Percentiles rank a stretch among this genome's conserved stretches.
phyloP scores from a whole-genome alignment of 257 asterid species.

The Anisodus acutangulus region DNA sequence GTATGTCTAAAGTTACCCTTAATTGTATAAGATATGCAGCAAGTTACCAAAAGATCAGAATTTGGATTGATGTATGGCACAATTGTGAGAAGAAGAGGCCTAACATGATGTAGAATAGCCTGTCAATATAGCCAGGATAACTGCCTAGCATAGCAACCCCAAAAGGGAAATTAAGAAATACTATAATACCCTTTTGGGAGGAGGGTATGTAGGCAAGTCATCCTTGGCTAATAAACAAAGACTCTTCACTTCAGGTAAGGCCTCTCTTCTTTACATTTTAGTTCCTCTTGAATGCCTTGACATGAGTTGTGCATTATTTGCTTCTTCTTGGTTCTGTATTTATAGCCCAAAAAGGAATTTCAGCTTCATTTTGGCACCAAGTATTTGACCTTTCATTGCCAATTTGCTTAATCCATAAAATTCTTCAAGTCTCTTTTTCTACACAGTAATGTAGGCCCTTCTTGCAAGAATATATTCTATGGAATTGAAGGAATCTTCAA shows the following conservation, averaged over 20 bases:
- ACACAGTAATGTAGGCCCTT: not conserved
- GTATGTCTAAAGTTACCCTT: not conserved
- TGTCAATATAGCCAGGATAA: conserved; percentile 22
- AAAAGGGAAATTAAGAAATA: not conserved
- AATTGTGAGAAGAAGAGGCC: not conserved
- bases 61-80: not conserved
- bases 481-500: not conserved
- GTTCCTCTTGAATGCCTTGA: not conserved
- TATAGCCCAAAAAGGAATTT: not conserved
- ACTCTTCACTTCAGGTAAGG: conserved; percentile 28
- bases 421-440: not conserved
- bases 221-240: conserved; percentile 31
- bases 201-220: conserved; percentile 26
- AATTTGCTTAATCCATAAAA: not conserved
- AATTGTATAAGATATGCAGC: not conserved
- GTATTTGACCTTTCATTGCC: not conserved
- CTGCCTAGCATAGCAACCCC: conserved; percentile 27
- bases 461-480: not conserved
- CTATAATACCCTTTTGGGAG: not conserved
- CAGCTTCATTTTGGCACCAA: not conserved
- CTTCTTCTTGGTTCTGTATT: not conserved
- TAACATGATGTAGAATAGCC: conserved; percentile 18
- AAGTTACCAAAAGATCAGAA: not conserved
- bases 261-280: not conserved
- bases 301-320: not conserved